Evolutionary conservation across 2,329 filamentous ascomycete genomes (phyloP).

Genomic region (Dothistroma septosporum): DNA sequence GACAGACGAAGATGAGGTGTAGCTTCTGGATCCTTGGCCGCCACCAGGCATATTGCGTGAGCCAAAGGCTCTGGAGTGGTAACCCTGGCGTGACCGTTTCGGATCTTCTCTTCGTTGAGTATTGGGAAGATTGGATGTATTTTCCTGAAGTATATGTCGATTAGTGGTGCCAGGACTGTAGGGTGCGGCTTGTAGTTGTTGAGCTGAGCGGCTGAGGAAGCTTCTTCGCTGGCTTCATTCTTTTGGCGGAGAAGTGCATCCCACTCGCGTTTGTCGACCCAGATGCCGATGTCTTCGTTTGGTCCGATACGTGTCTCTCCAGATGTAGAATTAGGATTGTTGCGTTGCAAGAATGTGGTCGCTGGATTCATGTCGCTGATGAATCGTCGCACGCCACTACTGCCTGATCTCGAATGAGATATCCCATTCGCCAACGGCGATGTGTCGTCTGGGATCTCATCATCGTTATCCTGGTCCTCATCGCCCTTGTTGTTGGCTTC

Average conservation of each 20-base stretch:
- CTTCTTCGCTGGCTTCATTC: constrained; percentile 15
- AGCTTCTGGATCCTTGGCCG: constrained; percentile 46
- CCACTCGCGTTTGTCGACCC: constrained; percentile 35
- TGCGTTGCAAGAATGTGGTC: constrained; percentile 43
- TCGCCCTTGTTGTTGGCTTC: constrained; percentile 8
- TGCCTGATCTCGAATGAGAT: not conserved
- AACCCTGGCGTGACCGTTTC: constrained; percentile 35
- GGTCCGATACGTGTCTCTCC: constrained; percentile 13
- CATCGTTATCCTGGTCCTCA: constrained; percentile 9
- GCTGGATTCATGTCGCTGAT: constrained; percentile 44
- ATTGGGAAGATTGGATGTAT: constrained; percentile 47
- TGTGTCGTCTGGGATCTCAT: constrained; percentile 3
- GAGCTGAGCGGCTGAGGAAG: constrained; percentile 5
- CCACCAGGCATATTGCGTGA: constrained; percentile 47
- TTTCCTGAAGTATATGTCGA: constrained; percentile 45
- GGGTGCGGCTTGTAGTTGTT: constrained; percentile 29
- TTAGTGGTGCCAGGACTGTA: constrained; percentile 37
- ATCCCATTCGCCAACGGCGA: not conserved
- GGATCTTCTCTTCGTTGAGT: constrained; percentile 43
- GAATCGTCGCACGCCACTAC: constrained; percentile 9
- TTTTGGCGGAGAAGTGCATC: constrained; percentile 28
- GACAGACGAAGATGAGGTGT: constrained; percentile 38
- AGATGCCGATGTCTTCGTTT: constrained; percentile 34
- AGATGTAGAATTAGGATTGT: constrained; percentile 21
- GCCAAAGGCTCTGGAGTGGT: constrained; percentile 39